Evolutionary conservation across 352 stramenopile genomes (phyloP), one percentile per base, ranked within the genome.

Genomic region (Plasmopara muralis): DNA sequence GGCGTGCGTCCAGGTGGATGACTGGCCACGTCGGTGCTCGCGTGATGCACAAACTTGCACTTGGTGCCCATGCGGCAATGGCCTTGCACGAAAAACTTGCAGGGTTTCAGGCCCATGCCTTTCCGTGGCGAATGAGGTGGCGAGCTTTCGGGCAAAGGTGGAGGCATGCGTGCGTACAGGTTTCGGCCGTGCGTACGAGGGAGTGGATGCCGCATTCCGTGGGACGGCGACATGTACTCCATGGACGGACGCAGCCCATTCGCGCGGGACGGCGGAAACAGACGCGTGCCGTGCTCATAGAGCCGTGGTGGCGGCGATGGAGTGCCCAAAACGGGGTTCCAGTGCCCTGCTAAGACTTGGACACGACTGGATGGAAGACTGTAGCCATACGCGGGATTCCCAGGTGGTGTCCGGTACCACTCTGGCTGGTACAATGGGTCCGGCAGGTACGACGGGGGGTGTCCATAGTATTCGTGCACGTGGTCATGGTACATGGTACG

Each of bases 11-110:
- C 31, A 35, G 54, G 29, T 46, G 48, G 47, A 66, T 61, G 43
- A 66, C 56, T 29, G 66, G 51, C 29, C 55, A 42, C 4, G 56
- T 62, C 37, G 55, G 49, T 48, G 9, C 66, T 64, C 6, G 50
- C 34, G 43, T 85, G 71, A 56, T 93, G 82, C 37, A 77, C 73
- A 53, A 90, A 93, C 64, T 89, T 89, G 60, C 82, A 93, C 69
- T 93, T 93, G 59, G 61, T 83, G 29, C 79, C 82, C 79, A 93
- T 89, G 35, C 82, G 79, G 45, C 82, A 93, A 60, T 93, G 79
- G 13, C 82, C 82, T 55, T 93, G 82, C 8, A 85, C 51, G 52
- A 85, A 93, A 49, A 90, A 93, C 59, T 90, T 89, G 64, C 82
- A 93, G 48, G 83, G 77, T 64, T 90, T 90, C 59, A 74, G 72